Conservation (phyloP, 75 land plant species). For the Gnetum montanum region DNA sequence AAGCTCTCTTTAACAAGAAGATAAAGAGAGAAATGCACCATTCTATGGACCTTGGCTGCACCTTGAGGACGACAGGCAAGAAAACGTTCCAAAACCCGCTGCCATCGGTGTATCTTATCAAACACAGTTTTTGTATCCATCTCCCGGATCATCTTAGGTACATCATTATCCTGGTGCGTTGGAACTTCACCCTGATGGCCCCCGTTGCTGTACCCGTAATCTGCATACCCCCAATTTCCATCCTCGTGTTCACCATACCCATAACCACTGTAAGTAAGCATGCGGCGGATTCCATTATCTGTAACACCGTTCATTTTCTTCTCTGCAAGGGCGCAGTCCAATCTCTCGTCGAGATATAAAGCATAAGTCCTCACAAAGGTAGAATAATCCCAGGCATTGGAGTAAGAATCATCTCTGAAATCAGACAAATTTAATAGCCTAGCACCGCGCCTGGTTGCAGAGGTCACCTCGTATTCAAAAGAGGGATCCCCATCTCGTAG, state of each 20-base stretch:
- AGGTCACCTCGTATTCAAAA: constrained; percentile 56
- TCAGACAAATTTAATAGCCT: constrained; percentile 66
- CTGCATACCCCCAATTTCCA: constrained; percentile 5
- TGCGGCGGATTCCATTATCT: background rate
- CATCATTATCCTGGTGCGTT: constrained; percentile 3
- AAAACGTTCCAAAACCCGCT: constrained; percentile 62
- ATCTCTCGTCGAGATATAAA: constrained; percentile 65
- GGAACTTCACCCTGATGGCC: constrained; percentile 4
- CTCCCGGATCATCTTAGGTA: constrained; percentile 36
- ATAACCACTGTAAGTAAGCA: background rate
- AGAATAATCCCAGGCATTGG: constrained; percentile 85
- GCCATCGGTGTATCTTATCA: constrained; percentile 34
- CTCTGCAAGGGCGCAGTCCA: constrained; percentile 38
- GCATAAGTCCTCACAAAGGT: constrained; percentile 82
- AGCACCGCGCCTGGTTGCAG: constrained; percentile 55
- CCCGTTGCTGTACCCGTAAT: constrained; percentile 4
- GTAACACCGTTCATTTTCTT: constrained; percentile 2
- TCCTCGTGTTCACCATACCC: constrained; percentile 4
- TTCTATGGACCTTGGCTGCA: constrained; percentile 47
- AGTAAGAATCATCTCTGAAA: constrained; percentile 78
- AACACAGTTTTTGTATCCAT: constrained; percentile 55
- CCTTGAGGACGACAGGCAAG: constrained; percentile 78
- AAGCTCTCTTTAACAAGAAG: constrained; percentile 75
- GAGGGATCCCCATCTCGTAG: constrained; percentile 46
- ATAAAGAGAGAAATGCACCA: constrained; percentile 59